phyloP scores from a whole-genome alignment of 2,329 filamentous ascomycete species.

The Colletotrichum abscissum region DNA sequence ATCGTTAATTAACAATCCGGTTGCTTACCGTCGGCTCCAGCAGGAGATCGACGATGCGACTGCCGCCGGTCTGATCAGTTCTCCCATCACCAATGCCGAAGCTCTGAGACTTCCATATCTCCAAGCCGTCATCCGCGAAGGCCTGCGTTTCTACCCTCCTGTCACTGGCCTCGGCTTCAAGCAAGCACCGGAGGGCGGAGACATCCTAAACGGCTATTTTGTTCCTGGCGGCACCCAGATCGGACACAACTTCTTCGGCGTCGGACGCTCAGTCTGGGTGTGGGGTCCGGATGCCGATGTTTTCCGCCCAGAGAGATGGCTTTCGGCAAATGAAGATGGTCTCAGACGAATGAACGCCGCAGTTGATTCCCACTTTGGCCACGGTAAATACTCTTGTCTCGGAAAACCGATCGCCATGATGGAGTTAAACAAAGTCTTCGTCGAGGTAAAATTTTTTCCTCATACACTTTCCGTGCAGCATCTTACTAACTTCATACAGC shows the following conservation, averaged over 20 bases:
- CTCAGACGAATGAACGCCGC: constrained; percentile 49
- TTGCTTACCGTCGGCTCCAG: constrained; percentile 52
- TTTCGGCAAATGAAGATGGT: constrained; percentile 47
- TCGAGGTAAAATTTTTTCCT: constrained; percentile 47
- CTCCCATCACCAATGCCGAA: constrained; percentile 57
- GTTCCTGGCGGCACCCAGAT: constrained; percentile 64
- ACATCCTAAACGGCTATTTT: constrained; percentile 60
- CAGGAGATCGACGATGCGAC: constrained; percentile 58
- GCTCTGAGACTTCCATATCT: constrained; percentile 63
- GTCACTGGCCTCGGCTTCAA: constrained; percentile 65
- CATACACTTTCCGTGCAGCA: too few species aligned
- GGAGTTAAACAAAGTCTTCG: constrained; percentile 60
- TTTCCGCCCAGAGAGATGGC: constrained; percentile 69
- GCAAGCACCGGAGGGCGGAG: constrained; percentile 62
- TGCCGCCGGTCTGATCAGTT: constrained; percentile 45
- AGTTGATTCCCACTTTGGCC: constrained; percentile 57
- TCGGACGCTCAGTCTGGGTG: constrained; percentile 58
- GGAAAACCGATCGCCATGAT: constrained; percentile 60
- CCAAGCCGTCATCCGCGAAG: constrained; percentile 67
- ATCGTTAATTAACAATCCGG: constrained; percentile 57
- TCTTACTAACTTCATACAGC: neutral
- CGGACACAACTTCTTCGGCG: constrained; percentile 65
- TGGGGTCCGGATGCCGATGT: constrained; percentile 68
- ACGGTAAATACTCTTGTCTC: constrained; percentile 57
- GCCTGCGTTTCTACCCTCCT: constrained; percentile 66